A percentile compares a stretch with the other conserved stretches of the same genome.
These are phyloP conservation scores for Penicillium cosmopolitanum DNA, from an alignment of 495 filamentous ascomycete species.

Conservation along the genomic window DNA sequence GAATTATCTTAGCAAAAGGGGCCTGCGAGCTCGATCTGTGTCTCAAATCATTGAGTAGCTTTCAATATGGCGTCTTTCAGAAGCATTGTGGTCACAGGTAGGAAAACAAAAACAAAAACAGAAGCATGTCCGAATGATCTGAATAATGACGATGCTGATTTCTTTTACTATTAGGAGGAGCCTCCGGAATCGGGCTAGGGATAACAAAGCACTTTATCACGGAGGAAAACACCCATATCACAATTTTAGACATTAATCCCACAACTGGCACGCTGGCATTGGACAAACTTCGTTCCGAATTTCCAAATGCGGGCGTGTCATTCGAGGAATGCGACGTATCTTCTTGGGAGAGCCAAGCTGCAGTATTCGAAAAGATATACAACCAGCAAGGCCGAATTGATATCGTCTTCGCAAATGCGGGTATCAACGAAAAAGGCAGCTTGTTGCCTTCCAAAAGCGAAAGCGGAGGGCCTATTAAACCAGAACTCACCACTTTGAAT, in stretches of 20 bases:
- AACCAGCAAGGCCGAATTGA: slow-evolving; percentile 45
- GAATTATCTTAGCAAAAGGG: slow-evolving; percentile 3
- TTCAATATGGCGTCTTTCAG: slow-evolving; percentile 19
- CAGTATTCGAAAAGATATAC: slow-evolving; percentile 46
- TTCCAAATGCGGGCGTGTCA: slow-evolving; percentile 35
- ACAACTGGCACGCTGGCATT: slow-evolving; percentile 33
- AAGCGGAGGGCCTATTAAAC: slow-evolving; percentile 34
- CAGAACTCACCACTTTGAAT: slow-evolving; percentile 44
- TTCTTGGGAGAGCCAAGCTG: slow-evolving; percentile 51
- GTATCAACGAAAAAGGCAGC: slow-evolving; percentile 50
- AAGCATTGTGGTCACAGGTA: slow-evolving; percentile 35
- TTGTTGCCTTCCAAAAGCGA: slow-evolving; percentile 30
- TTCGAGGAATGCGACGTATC: slow-evolving; percentile 53
- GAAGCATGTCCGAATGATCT: neutral
- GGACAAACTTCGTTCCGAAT: slow-evolving; percentile 35
- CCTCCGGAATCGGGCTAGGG: slow-evolving; percentile 57
- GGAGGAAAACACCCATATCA: slow-evolving; percentile 44
- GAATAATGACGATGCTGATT: slow-evolving; percentile 5
- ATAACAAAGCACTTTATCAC: slow-evolving; percentile 53
- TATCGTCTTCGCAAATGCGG: slow-evolving; percentile 60
- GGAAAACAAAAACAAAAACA: neutral
- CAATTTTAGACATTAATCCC: slow-evolving; percentile 56
- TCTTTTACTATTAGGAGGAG: slow-evolving; percentile 42
- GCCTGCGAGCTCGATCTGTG: neutral
- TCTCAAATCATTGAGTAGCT: neutral